These are phyloP conservation scores for Zopfochytrium polystomum DNA, from an alignment of 371 early-diverging fungal species.

Conservation along the genomic window DNA sequence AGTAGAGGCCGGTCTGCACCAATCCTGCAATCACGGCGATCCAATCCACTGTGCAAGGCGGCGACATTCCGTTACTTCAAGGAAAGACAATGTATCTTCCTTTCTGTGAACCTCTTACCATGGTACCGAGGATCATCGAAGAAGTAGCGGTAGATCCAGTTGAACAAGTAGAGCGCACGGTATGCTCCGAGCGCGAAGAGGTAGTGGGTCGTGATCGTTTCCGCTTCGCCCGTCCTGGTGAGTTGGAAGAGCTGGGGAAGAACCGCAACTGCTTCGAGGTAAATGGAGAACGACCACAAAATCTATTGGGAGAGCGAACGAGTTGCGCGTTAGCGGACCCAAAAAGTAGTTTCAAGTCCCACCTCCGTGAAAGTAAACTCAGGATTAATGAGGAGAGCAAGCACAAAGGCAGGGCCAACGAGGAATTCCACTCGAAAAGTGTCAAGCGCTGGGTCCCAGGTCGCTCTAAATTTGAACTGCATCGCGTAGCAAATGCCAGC, in stretches of 20 bases:
- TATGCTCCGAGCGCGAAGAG: conserved; percentile 97
- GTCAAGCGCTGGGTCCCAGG: conserved; percentile 90
- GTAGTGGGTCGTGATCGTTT: conserved; percentile 97
- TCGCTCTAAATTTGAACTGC: conserved; percentile 77
- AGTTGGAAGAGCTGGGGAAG: conserved; percentile 97
- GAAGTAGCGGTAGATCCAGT: conserved; percentile 92
- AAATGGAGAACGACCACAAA: conserved; percentile 94
- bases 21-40: conserved; percentile 83
- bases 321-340: neutral
- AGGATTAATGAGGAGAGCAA: conserved; percentile 71
- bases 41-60: conserved; percentile 47
- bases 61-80: no score
- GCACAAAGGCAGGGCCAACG: conserved; percentile 62
- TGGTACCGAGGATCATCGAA: conserved; percentile 55
- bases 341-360: conserved; percentile 21
- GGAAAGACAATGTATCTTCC: no score
- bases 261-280: conserved; percentile 96
- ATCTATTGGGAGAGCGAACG: conserved; percentile 47
- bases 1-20: conserved; percentile 94
- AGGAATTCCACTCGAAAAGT: conserved; percentile 87
- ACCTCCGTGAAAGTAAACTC: conserved; percentile 67
- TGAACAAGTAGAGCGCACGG: conserved; percentile 90
- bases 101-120: no score
- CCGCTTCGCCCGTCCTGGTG: conserved; percentile 95
- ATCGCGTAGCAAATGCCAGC: conserved; percentile 91